These are phyloP conservation scores for Umbelopsis vinacea DNA, from an alignment of 192 early-diverging fungal genomes.

Conservation along the genomic window DNA sequence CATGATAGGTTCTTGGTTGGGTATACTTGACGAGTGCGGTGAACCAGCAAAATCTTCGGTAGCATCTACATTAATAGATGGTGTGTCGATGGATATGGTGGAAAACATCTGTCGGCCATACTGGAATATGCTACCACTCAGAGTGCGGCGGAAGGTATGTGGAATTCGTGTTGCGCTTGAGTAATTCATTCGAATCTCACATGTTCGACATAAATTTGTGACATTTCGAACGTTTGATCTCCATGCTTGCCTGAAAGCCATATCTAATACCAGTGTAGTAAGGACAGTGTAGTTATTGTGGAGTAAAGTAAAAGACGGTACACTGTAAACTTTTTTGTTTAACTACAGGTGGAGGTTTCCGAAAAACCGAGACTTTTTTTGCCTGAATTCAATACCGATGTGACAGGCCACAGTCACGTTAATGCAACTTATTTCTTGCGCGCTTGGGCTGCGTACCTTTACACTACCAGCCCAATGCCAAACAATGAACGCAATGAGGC, in stretches of 20 bases:
- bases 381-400: too few species aligned
- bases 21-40: not conserved
- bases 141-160: not conserved
- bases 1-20: not conserved
- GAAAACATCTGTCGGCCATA: not conserved
- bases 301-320: too few species aligned
- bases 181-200: not conserved
- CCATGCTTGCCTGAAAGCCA: not conserved
- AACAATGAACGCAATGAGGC: slow-evolving; percentile 19
- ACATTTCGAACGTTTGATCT: not conserved
- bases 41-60: not conserved
- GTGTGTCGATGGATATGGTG: too few species aligned
- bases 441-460: not conserved
- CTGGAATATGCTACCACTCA: not conserved
- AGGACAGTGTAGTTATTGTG: not conserved
- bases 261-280: not conserved
- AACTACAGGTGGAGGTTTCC: not conserved
- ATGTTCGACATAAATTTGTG: not conserved
- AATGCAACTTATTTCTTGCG: not conserved
- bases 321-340: too few species aligned
- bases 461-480: not conserved
- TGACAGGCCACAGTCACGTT: not conserved
- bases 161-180: not conserved
- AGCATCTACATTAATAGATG: not conserved
- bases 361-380: too few species aligned